Evolutionary conservation across 2,329 filamentous ascomycete species (phyloP).

Genomic region (Onygenales sp.): DNA sequence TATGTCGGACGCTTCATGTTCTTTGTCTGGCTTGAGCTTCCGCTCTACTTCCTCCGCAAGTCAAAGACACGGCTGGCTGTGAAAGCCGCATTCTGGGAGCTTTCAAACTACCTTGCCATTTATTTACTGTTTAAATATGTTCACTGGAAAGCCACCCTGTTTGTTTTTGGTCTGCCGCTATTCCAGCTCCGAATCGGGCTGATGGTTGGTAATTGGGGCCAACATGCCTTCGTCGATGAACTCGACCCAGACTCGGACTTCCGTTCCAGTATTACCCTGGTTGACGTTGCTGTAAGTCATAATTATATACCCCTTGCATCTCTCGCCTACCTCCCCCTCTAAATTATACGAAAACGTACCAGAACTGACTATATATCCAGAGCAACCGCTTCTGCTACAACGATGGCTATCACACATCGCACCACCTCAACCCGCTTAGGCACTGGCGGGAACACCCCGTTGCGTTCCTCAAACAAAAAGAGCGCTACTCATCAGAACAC

Average conservation of each 20-base stretch:
- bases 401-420: conserved; percentile 73
- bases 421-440: conserved; percentile 66
- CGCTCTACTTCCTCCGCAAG: conserved; percentile 60
- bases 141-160: conserved; percentile 50
- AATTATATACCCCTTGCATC: not conserved
- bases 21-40: conserved; percentile 65
- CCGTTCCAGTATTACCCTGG: conserved; percentile 66
- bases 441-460: conserved; percentile 76
- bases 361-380: conserved; percentile 30
- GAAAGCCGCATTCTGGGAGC: conserved; percentile 53
- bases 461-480: conserved; percentile 61
- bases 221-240: conserved; percentile 71
- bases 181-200: conserved; percentile 57
- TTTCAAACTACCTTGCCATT: conserved; percentile 46
- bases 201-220: conserved; percentile 79
- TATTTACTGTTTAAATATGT: conserved; percentile 40
- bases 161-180: conserved; percentile 59
- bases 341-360: not conserved
- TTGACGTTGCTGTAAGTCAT: conserved; percentile 63
- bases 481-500: conserved; percentile 54
- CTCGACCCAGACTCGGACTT: conserved; percentile 68
- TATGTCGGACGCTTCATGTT: conserved; percentile 68
- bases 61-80: conserved; percentile 46
- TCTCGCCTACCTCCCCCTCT: too few species aligned
- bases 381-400: conserved; percentile 77